A percentile compares a stretch with the other conserved stretches of the same genome.
phyloP scores from a whole-genome alignment of 495 filamentous ascomycete species.

The Penicillium manginii region DNA sequence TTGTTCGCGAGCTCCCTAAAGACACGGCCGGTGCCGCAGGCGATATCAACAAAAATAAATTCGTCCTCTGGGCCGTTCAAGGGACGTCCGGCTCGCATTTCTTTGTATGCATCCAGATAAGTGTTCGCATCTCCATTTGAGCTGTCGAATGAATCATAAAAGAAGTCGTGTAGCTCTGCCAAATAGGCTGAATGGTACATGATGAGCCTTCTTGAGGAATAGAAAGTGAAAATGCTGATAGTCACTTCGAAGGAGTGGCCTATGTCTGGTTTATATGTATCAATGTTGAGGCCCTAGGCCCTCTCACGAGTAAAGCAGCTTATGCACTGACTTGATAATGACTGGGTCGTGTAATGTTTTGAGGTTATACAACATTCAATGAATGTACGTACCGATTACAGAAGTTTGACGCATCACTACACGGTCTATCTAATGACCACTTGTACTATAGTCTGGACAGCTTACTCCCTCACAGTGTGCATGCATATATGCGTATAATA shows the following conservation, averaged over 20 bases:
- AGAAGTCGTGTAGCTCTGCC: background rate
- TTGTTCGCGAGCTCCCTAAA: background rate
- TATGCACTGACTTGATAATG: too few species aligned
- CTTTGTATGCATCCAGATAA: background rate
- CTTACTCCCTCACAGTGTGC: too few species aligned
- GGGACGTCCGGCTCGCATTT: background rate
- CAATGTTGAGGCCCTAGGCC: too few species aligned
- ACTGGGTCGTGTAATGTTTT: too few species aligned
- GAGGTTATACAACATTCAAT: too few species aligned
- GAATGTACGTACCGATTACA: too few species aligned
- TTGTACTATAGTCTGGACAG: too few species aligned
- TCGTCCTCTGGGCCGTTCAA: background rate
- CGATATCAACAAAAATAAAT: background rate
- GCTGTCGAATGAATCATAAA: background rate
- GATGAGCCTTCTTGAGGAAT: background rate
- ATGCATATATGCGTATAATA: too few species aligned
- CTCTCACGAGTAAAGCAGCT: too few species aligned
- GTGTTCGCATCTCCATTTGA: background rate
- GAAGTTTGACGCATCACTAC: too few species aligned
- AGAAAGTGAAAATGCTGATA: background rate
- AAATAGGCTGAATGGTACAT: background rate
- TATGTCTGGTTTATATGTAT: too few species aligned
- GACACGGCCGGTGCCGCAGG: background rate
- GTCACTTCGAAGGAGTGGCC: background rate
- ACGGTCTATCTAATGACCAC: too few species aligned